Evolutionary conservation across 768 basidiomycete species (phyloP).

Genomic region (Trametes sanguinea): DNA sequence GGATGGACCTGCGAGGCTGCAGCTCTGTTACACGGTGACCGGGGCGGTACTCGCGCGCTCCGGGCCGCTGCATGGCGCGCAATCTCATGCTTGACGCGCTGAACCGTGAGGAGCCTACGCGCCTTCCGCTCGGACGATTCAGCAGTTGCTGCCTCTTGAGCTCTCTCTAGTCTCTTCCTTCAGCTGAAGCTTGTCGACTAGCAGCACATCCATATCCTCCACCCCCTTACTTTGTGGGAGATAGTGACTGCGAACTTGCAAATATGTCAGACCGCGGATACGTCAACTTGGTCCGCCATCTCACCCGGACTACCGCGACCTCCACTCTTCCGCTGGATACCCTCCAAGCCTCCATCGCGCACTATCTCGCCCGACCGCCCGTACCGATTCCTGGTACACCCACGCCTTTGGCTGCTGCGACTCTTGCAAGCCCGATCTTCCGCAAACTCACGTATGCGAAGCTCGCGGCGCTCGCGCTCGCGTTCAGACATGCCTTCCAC

Average conservation of each 20-base stretch:
- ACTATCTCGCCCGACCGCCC: slow-evolving; percentile 54
- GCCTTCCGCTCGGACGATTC: too few relatives aligned
- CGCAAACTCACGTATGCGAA: slow-evolving; percentile 47
- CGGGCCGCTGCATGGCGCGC: neutral
- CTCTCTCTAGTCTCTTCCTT: too few relatives aligned
- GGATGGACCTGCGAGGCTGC: too few relatives aligned
- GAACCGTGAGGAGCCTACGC: too few relatives aligned
- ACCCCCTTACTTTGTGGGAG: too few relatives aligned
- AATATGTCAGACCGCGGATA: slow-evolving; percentile 37
- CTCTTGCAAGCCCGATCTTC: slow-evolving; percentile 59
- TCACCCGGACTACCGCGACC: slow-evolving; percentile 42
- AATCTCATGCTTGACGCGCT: neutral
- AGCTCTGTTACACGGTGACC: neutral
- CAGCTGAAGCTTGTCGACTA: too few relatives aligned
- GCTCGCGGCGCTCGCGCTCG: slow-evolving; percentile 51
- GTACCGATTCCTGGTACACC: slow-evolving; percentile 37
- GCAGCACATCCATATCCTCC: too few relatives aligned
- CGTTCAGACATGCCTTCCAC: slow-evolving; percentile 63
- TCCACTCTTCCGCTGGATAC: slow-evolving; percentile 48
- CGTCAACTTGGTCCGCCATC: slow-evolving; percentile 49
- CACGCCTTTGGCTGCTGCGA: slow-evolving; percentile 57
- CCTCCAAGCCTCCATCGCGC: slow-evolving; percentile 56
- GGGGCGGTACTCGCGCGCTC: neutral
- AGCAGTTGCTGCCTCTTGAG: too few relatives aligned
- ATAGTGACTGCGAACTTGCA: neutral